Evolutionary conservation across 306 rosid species (phyloP).

Genomic region (Pterocarpus macrocarpus): DNA sequence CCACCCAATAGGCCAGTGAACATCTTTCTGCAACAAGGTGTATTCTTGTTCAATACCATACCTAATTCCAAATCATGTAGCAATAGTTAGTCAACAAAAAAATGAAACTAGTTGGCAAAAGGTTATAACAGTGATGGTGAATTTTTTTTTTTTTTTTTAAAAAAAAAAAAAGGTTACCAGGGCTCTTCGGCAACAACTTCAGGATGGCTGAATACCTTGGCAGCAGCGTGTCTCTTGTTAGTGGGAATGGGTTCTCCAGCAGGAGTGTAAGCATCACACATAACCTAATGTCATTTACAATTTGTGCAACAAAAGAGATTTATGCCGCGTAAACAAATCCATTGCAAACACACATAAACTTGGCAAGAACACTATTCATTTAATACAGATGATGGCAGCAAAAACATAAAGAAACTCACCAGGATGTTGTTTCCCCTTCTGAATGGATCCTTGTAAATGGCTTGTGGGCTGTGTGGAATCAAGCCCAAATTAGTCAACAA

Average conservation of each 20-base stretch:
- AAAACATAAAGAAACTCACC: slow-evolving; percentile 52
- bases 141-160: too few relatives aligned
- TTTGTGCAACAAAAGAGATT: not conserved
- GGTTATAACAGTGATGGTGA: not conserved
- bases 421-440: slow-evolving; percentile 83
- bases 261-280: slow-evolving; percentile 73
- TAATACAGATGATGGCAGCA: not conserved
- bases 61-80: slow-evolving; percentile 58
- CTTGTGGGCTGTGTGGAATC: slow-evolving; percentile 75
- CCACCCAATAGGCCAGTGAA: slow-evolving; percentile 75
- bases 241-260: slow-evolving; percentile 73
- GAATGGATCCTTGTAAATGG: slow-evolving; percentile 90
- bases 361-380: not conserved
- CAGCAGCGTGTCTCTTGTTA: slow-evolving; percentile 68
- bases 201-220: slow-evolving; percentile 69
- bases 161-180: slow-evolving; percentile 44
- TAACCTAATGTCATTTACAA: slow-evolving; percentile 49
- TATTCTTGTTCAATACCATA: slow-evolving; percentile 84
- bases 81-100: not conserved
- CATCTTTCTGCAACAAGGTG: slow-evolving; percentile 66
- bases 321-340: not conserved
- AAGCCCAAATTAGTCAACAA: slow-evolving; percentile 23
- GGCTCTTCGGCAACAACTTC: slow-evolving; percentile 63
- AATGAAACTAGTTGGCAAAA: not conserved
- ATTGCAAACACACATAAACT: not conserved